Conservation (phyloP, 2,329 filamentous ascomycete species). For the Alternaria arbusti region DNA sequence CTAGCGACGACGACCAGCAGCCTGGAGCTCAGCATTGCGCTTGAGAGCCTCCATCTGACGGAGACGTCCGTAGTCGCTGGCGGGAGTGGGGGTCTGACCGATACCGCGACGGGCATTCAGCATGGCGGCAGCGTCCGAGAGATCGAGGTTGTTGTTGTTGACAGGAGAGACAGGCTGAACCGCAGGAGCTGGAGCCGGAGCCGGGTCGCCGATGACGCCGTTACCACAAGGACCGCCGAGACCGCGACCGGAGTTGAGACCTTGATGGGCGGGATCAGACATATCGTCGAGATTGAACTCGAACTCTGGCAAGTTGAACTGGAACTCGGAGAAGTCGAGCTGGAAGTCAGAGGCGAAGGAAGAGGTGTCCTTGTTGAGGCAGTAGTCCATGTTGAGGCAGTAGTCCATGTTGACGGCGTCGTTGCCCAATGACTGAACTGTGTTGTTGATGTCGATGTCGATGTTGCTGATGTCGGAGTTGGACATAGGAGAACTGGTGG, state of each 20-base stretch:
- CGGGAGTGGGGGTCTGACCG: constrained; percentile 1
- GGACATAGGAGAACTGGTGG: background rate
- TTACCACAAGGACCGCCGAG: background rate
- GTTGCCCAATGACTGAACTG: background rate
- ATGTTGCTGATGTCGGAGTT: background rate
- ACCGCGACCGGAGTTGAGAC: background rate
- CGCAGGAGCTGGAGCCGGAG: background rate
- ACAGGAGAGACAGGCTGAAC: background rate
- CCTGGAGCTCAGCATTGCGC: constrained; percentile 14
- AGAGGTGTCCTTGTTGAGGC: background rate
- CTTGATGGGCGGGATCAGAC: background rate
- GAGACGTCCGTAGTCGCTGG: constrained; percentile 4
- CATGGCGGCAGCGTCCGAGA: background rate
- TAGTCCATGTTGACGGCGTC: background rate
- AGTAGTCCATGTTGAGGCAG: background rate
- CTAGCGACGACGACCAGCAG: constrained; percentile 13
- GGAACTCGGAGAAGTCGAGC: background rate
- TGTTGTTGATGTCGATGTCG: background rate
- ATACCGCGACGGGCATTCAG: background rate
- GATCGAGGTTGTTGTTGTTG: background rate
- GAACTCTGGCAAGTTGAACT: background rate
- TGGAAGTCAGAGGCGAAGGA: background rate
- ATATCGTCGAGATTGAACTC: background rate
- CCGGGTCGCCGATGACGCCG: background rate
- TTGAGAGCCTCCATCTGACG: constrained; percentile 28